Base-by-base conservation (phyloP, 108 stramenopile genomes). In the Nitzschia inconspicua region DNA sequence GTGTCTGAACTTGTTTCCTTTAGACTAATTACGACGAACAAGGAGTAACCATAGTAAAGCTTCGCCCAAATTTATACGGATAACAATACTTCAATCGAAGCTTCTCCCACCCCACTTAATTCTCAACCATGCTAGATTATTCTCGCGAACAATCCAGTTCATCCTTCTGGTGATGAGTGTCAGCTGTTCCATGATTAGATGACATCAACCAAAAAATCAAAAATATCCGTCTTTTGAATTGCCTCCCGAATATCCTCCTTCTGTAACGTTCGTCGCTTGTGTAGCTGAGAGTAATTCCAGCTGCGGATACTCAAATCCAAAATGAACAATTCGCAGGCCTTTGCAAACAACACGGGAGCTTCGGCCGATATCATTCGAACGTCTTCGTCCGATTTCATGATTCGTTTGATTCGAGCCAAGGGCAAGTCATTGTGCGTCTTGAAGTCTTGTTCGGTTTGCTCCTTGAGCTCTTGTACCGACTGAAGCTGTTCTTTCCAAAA, bases 311-410 rank as follows among this genome's bases (percentile, higher is more conserved):
- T 92, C 64, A 99, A 79, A 78, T 99, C 98, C 44, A 97, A 79
- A 65, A 99, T 97, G 63, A 99, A 99, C 60, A 99, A 74, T 69
- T 99, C 98, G 65, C 96, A 97, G 0, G 98, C 98, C 78, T 98
- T 97, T 25, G 98, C 98, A 81, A 99, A 97, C 34, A 99, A 59
- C 6, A 99, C 96, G 3, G 97, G 98, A 0, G 97, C 98, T 78
- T 99, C 98, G 5, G 98, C 98, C 22, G 87, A 88, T 52, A 96
- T 96, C 95, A 96, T 96, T 30, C 92, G 65, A 0, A 96, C 95
- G 79, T 94, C 95, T 64, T 99, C 97, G 69, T 99, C 97, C 37
- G 80, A 84, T 75, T 99, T 98, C 98, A 99, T 99, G 60, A 99
- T 99, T 29, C 98, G 85, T 74, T 99, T 99, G 80, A 99, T 99